Conservation (phyloP, 1,284 basidiomycete species). For the Papiliotrema terrestris region DNA sequence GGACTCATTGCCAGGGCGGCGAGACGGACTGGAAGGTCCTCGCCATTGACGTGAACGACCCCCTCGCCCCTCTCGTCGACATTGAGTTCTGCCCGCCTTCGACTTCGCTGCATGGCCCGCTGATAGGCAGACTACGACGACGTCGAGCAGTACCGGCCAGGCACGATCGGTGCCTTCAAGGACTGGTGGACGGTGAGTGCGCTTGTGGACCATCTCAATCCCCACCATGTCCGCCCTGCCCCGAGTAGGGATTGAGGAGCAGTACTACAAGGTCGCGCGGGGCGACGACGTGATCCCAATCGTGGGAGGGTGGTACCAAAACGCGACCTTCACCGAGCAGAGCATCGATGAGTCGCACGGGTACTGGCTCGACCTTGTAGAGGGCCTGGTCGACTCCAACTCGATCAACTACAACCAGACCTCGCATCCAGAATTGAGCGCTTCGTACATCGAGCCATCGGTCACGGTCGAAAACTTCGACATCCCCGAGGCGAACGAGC, state of each 20-base stretch:
- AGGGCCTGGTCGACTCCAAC: constrained; percentile 1
- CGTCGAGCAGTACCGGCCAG: constrained; percentile 9
- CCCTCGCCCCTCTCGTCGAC: constrained; percentile 7
- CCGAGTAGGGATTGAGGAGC: not conserved
- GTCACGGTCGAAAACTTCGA: constrained; percentile 1
- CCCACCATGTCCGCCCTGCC: not conserved
- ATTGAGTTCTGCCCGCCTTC: not conserved
- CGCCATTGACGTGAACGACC: constrained; percentile 12
- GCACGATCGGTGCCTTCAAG: constrained; percentile 6
- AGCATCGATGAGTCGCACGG: constrained; percentile 3
- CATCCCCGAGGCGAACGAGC: constrained; percentile 2
- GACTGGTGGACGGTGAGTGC: constrained; percentile 13
- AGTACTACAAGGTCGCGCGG: constrained; percentile 12
- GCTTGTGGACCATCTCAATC: not conserved
- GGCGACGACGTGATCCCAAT: constrained; percentile 10
- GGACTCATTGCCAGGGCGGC: not conserved
- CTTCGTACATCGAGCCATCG: not conserved
- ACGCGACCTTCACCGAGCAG: not conserved
- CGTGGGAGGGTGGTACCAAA: constrained; percentile 11
- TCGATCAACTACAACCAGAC: constrained; percentile 6
- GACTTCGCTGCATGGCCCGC: no score
- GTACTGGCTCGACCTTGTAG: not conserved
- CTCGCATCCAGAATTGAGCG: not conserved
- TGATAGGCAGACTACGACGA: constrained; percentile 4
- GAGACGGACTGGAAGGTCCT: constrained; percentile 14